These are phyloP conservation scores for Keithomyces neogunnii DNA, from an alignment of 2,329 filamentous ascomycete genomes.

Conservation along the genomic window DNA sequence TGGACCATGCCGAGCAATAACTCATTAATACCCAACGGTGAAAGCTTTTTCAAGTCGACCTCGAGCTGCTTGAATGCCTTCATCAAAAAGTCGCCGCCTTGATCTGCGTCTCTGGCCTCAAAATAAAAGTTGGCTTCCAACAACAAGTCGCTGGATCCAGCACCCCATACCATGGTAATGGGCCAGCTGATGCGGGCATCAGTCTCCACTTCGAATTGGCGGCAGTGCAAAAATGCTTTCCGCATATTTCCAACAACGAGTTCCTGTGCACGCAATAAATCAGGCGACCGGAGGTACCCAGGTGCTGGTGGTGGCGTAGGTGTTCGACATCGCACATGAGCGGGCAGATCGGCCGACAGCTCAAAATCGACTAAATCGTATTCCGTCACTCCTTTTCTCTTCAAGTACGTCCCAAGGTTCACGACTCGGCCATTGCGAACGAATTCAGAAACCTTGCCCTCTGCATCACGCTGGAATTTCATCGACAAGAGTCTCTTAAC, in stretches of 20 bases:
- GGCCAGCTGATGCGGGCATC: conserved; percentile 31
- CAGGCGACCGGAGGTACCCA: conserved; percentile 32
- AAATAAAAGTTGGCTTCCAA: conserved; percentile 35
- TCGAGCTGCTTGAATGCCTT: conserved; percentile 34
- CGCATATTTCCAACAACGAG: conserved; percentile 34
- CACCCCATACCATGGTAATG: conserved; percentile 34
- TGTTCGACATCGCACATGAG: conserved; percentile 35
- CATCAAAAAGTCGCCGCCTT: conserved; percentile 31
- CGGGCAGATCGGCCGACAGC: conserved; percentile 31
- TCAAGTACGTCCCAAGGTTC: conserved; percentile 42
- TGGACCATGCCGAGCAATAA: conserved; percentile 34
- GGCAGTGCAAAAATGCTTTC: conserved; percentile 35
- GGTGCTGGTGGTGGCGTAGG: conserved; percentile 34
- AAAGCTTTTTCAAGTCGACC: conserved; percentile 32
- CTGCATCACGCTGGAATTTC: conserved; percentile 43
- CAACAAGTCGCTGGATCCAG: conserved; percentile 34
- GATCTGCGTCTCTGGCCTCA: conserved; percentile 29
- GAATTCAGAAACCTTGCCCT: conserved; percentile 44
- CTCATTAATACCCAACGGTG: conserved; percentile 34
- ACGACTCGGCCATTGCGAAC: conserved; percentile 44
- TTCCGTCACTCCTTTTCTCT: conserved; percentile 44
- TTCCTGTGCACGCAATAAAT: conserved; percentile 35
- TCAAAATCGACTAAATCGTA: conserved; percentile 42
- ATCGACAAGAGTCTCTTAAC: conserved; percentile 41
- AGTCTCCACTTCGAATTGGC: conserved; percentile 32